Evolutionary conservation across 139 green algal genomes (phyloP).

Genomic region (Asterochloris erici): DNA sequence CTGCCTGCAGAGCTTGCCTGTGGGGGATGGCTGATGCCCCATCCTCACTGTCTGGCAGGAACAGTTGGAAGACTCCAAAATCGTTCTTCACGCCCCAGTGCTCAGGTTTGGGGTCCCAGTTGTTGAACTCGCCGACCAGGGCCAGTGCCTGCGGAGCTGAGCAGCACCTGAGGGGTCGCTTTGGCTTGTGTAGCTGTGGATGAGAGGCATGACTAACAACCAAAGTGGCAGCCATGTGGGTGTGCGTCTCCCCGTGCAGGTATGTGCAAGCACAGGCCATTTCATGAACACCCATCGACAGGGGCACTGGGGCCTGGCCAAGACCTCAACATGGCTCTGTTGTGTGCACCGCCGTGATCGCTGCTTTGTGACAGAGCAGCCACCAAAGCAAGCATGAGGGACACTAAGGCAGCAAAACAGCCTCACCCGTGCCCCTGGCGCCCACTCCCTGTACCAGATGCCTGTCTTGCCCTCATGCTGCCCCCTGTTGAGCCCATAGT

Average conservation of each 20-base stretch:
- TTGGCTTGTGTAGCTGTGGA: no score
- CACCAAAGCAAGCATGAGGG: not conserved
- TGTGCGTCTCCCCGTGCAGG: no score
- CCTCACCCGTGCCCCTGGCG: conserved; percentile 70
- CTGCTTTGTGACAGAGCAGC: no score
- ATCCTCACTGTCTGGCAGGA: conserved; percentile 77
- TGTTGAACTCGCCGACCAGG: conserved; percentile 96
- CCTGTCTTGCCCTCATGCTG: conserved; percentile 70
- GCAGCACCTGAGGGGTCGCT: no score
- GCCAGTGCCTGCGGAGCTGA: conserved; percentile 51
- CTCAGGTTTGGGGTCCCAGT: conserved; percentile 72
- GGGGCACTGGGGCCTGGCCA: no score
- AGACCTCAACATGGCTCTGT: no score
- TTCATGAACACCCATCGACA: no score
- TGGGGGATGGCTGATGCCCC: conserved; percentile 73
- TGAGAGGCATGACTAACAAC: no score
- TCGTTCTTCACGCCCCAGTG: conserved; percentile 88
- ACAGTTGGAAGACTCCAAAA: conserved; percentile 86
- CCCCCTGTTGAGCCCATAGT: conserved; percentile 85
- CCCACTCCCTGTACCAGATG: conserved; percentile 89
- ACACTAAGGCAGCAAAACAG: not conserved
- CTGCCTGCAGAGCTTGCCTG: conserved; percentile 52
- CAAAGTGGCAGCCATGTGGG: no score
- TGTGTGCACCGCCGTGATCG: no score
- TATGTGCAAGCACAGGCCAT: no score